Evolutionary conservation across 495 filamentous ascomycete species (phyloP), one percentile per base, ranked within the genome.

Genomic region (Trichocladium antarcticum): DNA sequence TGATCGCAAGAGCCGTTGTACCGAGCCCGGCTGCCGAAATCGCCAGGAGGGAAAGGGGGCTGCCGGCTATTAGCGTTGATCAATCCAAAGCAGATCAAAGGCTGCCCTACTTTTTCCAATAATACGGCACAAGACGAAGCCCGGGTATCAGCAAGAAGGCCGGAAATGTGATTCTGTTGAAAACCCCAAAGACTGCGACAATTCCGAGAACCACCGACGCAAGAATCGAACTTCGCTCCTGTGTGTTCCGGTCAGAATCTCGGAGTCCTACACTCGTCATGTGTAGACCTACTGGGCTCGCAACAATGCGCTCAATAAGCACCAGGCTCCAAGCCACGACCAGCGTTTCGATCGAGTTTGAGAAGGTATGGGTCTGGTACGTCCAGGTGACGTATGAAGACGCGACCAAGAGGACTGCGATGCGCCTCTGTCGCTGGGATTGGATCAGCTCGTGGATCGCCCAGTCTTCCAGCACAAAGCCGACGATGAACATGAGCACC

Each of bases 351-450:
- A 96, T 78, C 43, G 88, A 88, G 66, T 98, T 98, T 62, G 92
- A 97, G 68, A 98, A 97, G 29, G 93, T 97, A 71, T 98, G 92
- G 36, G 86, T 94, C 70, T 98, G 92, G 70, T 85, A 95, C 36
- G 93, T 95, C 93, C 92, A 97, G 40, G 92, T 97, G 55, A 96
- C 90, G 68, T 97, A 98, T 19, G 85, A 93, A 14, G 92, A 97
- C 37, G 89, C 89, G 42, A 95, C 81, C 41, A 97, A 68, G 27
- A 89, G 71, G 34, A 92, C 70, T 16, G 86, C 85, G 32, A 78
- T 69, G 54, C 74, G 78, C 47, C 87, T 78, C 57, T 88, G 79
- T 45, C 80, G 77, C 51, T 79, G 78, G 21, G 81, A 82, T 50
- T 79, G 80, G 24, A 94, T 77, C 40, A 96, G 74, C 58, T 98